Percentiles rank a stretch among this genome's conserved stretches.
Evolutionary conservation across 2,329 filamentous ascomycete genomes (phyloP).

Genomic region (Pyrenochaeta sp.): DNA sequence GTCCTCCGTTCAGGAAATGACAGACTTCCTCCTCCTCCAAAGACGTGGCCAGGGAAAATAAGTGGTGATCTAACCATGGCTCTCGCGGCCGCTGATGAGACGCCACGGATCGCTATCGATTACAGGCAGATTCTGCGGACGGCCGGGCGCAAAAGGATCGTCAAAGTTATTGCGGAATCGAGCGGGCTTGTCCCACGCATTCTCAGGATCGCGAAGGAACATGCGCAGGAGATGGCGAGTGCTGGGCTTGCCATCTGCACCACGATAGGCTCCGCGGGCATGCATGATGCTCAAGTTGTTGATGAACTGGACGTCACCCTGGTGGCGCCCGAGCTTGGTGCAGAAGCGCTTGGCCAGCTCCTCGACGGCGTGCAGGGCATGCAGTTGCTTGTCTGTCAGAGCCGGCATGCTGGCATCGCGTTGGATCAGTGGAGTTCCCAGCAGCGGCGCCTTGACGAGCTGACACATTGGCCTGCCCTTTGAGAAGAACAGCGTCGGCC

Average conservation of each 20-base stretch:
- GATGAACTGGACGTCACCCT: conserved; percentile 48
- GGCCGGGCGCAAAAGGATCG: conserved; percentile 39
- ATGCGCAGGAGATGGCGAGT: conserved; percentile 46
- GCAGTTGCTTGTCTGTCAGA: conserved; percentile 36
- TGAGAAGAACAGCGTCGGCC: conserved; percentile 46
- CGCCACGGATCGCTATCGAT: conserved; percentile 46
- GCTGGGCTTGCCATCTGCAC: conserved; percentile 31
- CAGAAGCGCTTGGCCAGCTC: conserved; percentile 37
- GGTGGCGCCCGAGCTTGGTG: conserved; percentile 40
- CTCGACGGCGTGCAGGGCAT: conserved; percentile 40
- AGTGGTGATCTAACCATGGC: conserved; percentile 37
- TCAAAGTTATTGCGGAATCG: conserved; percentile 39
- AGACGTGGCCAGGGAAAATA: not conserved
- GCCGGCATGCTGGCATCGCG: conserved; percentile 39
- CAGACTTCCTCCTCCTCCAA: not conserved
- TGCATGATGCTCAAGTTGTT: conserved; percentile 49
- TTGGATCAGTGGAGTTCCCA: conserved; percentile 43
- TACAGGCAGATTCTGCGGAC: conserved; percentile 42
- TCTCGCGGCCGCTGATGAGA: conserved; percentile 48
- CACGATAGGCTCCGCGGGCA: conserved; percentile 43
- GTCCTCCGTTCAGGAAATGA: not conserved
- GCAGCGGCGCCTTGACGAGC: conserved; percentile 47
- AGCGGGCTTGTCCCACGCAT: conserved; percentile 43
- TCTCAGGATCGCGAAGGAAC: conserved; percentile 46
- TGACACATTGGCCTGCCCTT: conserved; percentile 46